A percentile compares a stretch with the other conserved stretches of the same genome.
Evolutionary conservation across 2,329 filamentous ascomycete genomes (phyloP).

Genomic region (Aspergillus piperis): DNA sequence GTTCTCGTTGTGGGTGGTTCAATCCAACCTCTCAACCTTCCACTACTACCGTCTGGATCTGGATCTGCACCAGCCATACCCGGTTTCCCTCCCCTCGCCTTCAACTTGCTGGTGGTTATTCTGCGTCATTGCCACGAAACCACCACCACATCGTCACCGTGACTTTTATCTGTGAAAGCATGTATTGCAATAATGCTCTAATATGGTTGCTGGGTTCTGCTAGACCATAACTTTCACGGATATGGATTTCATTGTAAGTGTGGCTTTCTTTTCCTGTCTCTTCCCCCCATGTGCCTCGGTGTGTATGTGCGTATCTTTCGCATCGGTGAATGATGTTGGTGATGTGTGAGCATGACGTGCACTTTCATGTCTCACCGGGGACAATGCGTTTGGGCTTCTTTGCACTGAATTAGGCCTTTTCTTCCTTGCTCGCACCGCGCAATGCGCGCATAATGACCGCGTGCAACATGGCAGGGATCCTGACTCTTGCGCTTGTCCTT

Average conservation of each 20-base stretch:
- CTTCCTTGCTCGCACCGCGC: neutral
- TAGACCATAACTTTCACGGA: constrained; percentile 30
- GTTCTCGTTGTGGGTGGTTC: neutral
- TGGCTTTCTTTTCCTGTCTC: constrained; percentile 17
- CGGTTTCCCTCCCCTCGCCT: constrained; percentile 1
- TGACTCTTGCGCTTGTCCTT: constrained; percentile 7
- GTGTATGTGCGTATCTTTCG: neutral
- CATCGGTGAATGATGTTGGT: neutral
- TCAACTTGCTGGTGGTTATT: constrained; percentile 5
- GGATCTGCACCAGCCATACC: constrained; percentile 3
- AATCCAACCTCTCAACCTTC: neutral
- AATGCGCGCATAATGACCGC: neutral
- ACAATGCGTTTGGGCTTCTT: neutral
- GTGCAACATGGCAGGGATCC: constrained; percentile 12
- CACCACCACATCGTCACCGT: constrained; percentile 8
- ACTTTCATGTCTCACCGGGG: neutral
- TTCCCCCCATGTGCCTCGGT: neutral
- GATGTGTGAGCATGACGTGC: neutral
- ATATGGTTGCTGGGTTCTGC: constrained; percentile 28
- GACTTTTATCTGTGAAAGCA: constrained; percentile 26
- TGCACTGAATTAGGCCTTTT: neutral
- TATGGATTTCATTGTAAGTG: constrained; percentile 52
- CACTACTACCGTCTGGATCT: constrained; percentile 1
- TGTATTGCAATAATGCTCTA: constrained; percentile 37
- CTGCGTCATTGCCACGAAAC: constrained; percentile 23